A percentile compares a stretch with the other conserved stretches of the same genome.
These are phyloP conservation scores for Trametes sanguinea DNA, from an alignment of 768 basidiomycete species.

Conservation along the genomic window DNA sequence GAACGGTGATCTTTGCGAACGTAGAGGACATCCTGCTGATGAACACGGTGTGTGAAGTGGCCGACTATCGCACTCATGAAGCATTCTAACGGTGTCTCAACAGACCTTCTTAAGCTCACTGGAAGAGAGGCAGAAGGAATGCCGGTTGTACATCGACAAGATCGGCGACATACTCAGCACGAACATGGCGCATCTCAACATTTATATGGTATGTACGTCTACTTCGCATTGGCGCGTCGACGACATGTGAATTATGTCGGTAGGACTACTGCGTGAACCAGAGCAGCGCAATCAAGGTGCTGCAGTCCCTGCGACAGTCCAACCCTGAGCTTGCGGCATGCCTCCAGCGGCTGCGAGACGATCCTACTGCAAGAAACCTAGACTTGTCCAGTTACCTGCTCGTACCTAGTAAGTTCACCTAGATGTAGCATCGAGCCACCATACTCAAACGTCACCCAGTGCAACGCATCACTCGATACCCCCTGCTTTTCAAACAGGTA, in stretches of 20 bases:
- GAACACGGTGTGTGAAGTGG: conserved; percentile 63
- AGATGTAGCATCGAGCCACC: background rate
- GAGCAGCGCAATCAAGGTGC: conserved; percentile 68
- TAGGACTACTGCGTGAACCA: conserved; percentile 94
- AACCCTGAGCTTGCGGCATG: conserved; percentile 66
- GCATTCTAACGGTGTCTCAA: background rate
- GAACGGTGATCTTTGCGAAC: conserved; percentile 87
- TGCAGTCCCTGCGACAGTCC: conserved; percentile 70
- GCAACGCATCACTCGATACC: conserved; percentile 96
- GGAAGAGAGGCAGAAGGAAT: conserved; percentile 89
- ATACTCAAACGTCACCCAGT: conserved; percentile 45
- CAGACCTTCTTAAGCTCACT: conserved; percentile 84
- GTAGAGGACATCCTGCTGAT: conserved; percentile 89
- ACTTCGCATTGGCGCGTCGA: background rate
- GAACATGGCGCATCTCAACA: conserved; percentile 74
- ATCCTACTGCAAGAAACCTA: conserved; percentile 74
- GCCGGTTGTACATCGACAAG: conserved; percentile 85
- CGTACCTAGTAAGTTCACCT: conserved; percentile 69
- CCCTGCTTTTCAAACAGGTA: conserved; percentile 82
- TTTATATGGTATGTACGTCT: conserved; percentile 66
- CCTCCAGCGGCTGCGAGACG: conserved; percentile 76
- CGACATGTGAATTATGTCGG: background rate
- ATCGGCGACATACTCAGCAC: conserved; percentile 83
- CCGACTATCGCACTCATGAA: background rate
- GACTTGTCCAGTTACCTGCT: conserved; percentile 91